Evolutionary conservation across 1,139 yeast genomes (phyloP).

Genomic region (Pichia sp.): DNA sequence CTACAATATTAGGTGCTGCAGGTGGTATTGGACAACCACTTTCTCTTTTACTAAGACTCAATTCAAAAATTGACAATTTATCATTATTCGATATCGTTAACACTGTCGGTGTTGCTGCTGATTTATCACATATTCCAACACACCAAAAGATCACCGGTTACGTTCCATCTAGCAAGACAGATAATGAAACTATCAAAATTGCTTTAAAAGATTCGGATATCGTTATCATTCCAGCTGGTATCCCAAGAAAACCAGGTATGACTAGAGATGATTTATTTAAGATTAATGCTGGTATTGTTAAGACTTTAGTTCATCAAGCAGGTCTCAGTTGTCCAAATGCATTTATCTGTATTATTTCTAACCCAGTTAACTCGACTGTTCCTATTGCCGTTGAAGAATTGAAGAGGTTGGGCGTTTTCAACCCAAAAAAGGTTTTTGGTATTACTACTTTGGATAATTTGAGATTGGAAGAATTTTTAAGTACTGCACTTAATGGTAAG

Average conservation of each 20-base stretch:
- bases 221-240: slow-evolving; percentile 65
- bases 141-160: slow-evolving; percentile 51
- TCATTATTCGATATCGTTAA: slow-evolving; percentile 62
- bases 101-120: slow-evolving; percentile 69
- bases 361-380: slow-evolving; percentile 72
- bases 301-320: slow-evolving; percentile 51
- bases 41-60: slow-evolving; percentile 56
- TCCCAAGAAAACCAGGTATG: slow-evolving; percentile 78
- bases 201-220: slow-evolving; percentile 54
- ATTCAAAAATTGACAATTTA: slow-evolving; percentile 48
- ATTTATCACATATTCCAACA: slow-evolving; percentile 64
- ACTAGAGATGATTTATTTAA: slow-evolving; percentile 71
- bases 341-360: slow-evolving; percentile 59
- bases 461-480: slow-evolving; percentile 62
- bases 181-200: slow-evolving; percentile 29
- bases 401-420: slow-evolving; percentile 53
- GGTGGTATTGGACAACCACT: slow-evolving; percentile 81
- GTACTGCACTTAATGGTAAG: slow-evolving; percentile 32
- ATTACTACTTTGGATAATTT: slow-evolving; percentile 68
- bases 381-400: slow-evolving; percentile 71
- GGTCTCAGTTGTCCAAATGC: slow-evolving; percentile 60
- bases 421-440: slow-evolving; percentile 62
- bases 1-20: slow-evolving; percentile 71
- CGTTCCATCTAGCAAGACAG: slow-evolving; percentile 47
- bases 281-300: slow-evolving; percentile 64